These are phyloP conservation scores for Boletus rubroflammeus DNA, from an alignment of 768 basidiomycete species.

Conservation along the genomic window DNA sequence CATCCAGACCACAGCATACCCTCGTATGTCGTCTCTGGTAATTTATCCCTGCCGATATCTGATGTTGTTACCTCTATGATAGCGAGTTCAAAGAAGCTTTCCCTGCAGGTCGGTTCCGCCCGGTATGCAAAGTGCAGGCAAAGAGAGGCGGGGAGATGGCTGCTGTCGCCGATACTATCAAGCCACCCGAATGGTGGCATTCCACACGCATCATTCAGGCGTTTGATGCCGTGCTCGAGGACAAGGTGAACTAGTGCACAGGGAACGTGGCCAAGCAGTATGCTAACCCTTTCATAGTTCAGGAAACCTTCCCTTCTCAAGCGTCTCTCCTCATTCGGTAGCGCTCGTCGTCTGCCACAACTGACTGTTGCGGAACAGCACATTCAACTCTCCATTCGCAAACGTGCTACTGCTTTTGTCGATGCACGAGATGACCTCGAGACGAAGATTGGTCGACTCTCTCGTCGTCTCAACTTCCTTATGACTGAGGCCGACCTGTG, in stretches of 20 bases:
- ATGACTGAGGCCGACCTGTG: conserved; percentile 90
- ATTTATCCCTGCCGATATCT: background rate
- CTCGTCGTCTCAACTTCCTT: conserved; percentile 82
- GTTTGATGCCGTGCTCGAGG: conserved; percentile 82
- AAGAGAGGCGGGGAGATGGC: conserved; percentile 76
- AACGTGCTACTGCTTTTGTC: conserved; percentile 91
- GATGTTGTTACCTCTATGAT: conserved; percentile 8
- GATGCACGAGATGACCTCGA: conserved; percentile 92
- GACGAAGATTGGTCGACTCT: conserved; percentile 87
- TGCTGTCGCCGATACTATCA: conserved; percentile 85
- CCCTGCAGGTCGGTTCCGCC: conserved; percentile 87
- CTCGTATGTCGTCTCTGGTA: conserved; percentile 39
- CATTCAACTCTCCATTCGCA: conserved; percentile 85
- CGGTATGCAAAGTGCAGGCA: conserved; percentile 86
- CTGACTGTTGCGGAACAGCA: conserved; percentile 79
- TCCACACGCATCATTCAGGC: conserved; percentile 87
- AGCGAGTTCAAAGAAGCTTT: conserved; percentile 96
- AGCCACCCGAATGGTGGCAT: conserved; percentile 93
- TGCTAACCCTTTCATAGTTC: conserved; percentile 44
- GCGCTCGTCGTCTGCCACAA: conserved; percentile 64
- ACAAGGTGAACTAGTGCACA: conserved; percentile 51
- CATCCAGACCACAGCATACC: conserved; percentile 87
- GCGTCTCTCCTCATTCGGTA: conserved; percentile 74
- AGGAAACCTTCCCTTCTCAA: conserved; percentile 88
- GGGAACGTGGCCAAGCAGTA: background rate